Evolutionary conservation across 176 grass and related monocot genomes (phyloP), one percentile per base, ranked within the genome.

Genomic region (Olyra latifolia): DNA sequence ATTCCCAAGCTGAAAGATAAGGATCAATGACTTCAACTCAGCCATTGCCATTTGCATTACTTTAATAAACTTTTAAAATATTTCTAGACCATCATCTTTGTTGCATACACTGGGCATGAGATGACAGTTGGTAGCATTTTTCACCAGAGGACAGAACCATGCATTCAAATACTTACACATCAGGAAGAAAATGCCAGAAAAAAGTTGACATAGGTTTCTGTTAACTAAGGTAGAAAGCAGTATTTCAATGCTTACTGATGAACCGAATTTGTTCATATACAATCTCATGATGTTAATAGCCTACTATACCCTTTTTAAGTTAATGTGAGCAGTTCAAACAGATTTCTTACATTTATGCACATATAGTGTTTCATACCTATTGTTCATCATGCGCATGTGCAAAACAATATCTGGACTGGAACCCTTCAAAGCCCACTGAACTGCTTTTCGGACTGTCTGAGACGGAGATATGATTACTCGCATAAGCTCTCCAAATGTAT

Each of bases 401-500:
- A 97, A 84, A 30, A 81, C 84, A 87, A 94, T 77, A 88, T 94
- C 87, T 53, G 92, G 95, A 88, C 91, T 71, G 1, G 8, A 48
- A 79, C 92, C 89, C 29, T 94, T 94, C 45, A 82, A 81, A 69
- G 80, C 77, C 89, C 89, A 94, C 48, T 91, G 49, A 83, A 94
- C 85, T 54, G 92, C 91, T 67, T 63, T 77, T 82, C 84, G 79
- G 50, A 97, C 77, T 77, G 49, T 73, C 65, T 62, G 60, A 12
- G 87, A 90, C 40, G 95, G 95, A 70, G 87, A 91, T 80, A 94
- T 74, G 67, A 94, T 77, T 38, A 62, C 85, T 70, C 69, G 76
- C 87, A 97, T 92, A 77, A 97, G 85, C 64, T 97, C 95, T 19
- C 95, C 95, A 73, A 97, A 94, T 67, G 93, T 84, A 82, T 97